phyloP scores from a whole-genome alignment of 495 filamentous ascomycete genomes.

The Xeromyces bisporus region DNA sequence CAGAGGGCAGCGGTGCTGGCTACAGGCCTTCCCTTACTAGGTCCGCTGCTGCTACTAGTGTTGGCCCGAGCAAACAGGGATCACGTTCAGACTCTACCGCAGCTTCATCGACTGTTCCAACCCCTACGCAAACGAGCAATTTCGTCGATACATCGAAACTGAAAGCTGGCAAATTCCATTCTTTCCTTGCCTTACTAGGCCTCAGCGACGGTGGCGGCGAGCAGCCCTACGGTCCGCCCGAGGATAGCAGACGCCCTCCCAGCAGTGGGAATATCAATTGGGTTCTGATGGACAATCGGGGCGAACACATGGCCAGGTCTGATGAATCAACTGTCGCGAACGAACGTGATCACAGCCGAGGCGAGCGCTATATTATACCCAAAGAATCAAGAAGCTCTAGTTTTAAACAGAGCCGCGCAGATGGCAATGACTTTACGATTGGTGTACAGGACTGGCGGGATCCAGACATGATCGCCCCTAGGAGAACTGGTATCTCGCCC shows the following conservation, averaged over 20 bases:
- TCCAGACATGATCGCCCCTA: conserved; percentile 47
- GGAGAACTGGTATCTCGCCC: conserved; percentile 15
- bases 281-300: conserved; percentile 52
- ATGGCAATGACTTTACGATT: conserved; percentile 66
- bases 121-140: conserved; percentile 13
- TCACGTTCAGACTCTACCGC: conserved; percentile 9
- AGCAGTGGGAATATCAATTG: conserved; percentile 72
- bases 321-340: conserved; percentile 5
- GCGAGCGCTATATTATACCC: background rate
- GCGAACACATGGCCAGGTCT: conserved; percentile 32
- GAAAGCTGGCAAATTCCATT: conserved; percentile 37
- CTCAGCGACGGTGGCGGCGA: conserved; percentile 20
- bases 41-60: conserved; percentile 6
- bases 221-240: conserved; percentile 10
- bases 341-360: conserved; percentile 1
- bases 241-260: conserved; percentile 53
- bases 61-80: conserved; percentile 8
- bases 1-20: conserved; percentile 36
- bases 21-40: conserved; percentile 10
- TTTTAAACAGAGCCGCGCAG: conserved; percentile 8
- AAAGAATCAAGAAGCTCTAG: conserved; percentile 9
- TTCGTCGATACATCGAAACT: conserved; percentile 8
- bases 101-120: conserved; percentile 7
- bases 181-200: conserved; percentile 37
- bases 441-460: conserved; percentile 89